Conservation (phyloP, 2,329 filamentous ascomycete genomes). For the Trichoderma sp. region DNA sequence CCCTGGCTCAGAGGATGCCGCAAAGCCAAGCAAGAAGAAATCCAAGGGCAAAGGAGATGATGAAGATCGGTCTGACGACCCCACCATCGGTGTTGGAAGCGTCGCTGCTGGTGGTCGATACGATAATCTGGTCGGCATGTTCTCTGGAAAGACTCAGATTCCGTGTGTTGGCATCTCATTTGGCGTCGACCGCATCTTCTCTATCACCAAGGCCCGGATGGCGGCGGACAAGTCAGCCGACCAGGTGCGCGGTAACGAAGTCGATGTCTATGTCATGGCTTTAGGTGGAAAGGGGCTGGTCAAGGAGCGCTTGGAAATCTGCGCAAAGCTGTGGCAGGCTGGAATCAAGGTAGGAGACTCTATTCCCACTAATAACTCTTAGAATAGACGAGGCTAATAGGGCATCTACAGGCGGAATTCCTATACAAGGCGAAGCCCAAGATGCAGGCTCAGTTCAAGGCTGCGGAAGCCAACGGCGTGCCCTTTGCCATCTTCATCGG, state of each 20-base stretch:
- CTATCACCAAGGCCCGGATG: slow-evolving; percentile 78
- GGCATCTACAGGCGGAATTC: slow-evolving; percentile 66
- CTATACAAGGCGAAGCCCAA: slow-evolving; percentile 88
- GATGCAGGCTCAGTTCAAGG: slow-evolving; percentile 85
- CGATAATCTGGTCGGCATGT: slow-evolving; percentile 93
- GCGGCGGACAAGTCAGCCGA: slow-evolving; percentile 62
- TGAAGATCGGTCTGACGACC: slow-evolving; percentile 71
- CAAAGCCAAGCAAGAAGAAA: slow-evolving; percentile 41
- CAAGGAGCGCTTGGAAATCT: slow-evolving; percentile 79
- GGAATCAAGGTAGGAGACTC: slow-evolving; percentile 68
- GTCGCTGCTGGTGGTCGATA: slow-evolving; percentile 89
- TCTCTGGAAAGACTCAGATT: slow-evolving; percentile 78
- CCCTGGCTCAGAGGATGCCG: slow-evolving; percentile 28
- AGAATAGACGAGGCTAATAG: slow-evolving; percentile 20
- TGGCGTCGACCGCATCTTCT: slow-evolving; percentile 93
- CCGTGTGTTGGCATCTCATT: slow-evolving; percentile 71
- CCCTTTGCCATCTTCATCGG: slow-evolving; percentile 88
- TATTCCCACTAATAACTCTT: not conserved
- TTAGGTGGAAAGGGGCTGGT: slow-evolving; percentile 84
- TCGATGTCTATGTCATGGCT: slow-evolving; percentile 93
- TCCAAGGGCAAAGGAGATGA: slow-evolving; percentile 54
- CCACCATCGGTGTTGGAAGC: slow-evolving; percentile 80
- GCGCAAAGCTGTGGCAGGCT: slow-evolving; percentile 75
- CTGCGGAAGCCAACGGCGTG: slow-evolving; percentile 73
- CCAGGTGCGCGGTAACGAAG: slow-evolving; percentile 65